Base-by-base conservation (phyloP, 2,329 filamentous ascomycete species). In the Clonostachys rosea region DNA sequence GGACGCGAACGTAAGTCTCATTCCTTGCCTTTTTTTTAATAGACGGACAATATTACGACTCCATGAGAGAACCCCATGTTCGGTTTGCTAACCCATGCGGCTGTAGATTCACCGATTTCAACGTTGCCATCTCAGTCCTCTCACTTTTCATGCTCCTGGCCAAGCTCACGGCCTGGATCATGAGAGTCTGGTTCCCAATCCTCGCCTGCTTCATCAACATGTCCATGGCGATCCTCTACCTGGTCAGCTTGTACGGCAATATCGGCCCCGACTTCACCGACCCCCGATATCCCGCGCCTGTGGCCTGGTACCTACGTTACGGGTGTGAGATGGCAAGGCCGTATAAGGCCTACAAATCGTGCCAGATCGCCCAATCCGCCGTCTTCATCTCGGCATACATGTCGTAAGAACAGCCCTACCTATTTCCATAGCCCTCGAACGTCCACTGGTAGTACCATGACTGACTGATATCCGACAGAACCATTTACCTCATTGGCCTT, bases 231-330 rank as follows among this genome's bases (percentile, higher is more conserved):
- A 76, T 68, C 4, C 70, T 91, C 40, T 91, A 85, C 71, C 68
- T 75, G 40, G 75, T 82, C 56, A 85, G 82, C 64, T 68, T 86
- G 49, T 83, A 84, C 62, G 83, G 85, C 43, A 87, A 91, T 64
- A 81, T 86, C 46, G 83, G 84, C 11, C 84, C 86, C 33, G 88
- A 92, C 66, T 80, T 84, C 59, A 79, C 79, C 53, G 87, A 92
- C 63, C 67, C 79, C 6, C 63, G 72, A 40, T 77, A 83, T 56
- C 78, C 77, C 6, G 83, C 83, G 56, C 72, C 74, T 24, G 74
- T 81, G 24, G 78, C 86, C 7, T 92, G 88, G 88, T 91, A 91
- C 63, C 80, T 91, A 55, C 77, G 78, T 46, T 82, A 86, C 62
- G 81, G 79, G 51, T 92, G 88, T 67, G 71, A 66, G 46, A 73